A percentile compares a stretch with the other conserved stretches of the same genome.
Evolutionary conservation across 352 stramenopile species (phyloP).

Genomic region (Sclerospora graminicola): DNA sequence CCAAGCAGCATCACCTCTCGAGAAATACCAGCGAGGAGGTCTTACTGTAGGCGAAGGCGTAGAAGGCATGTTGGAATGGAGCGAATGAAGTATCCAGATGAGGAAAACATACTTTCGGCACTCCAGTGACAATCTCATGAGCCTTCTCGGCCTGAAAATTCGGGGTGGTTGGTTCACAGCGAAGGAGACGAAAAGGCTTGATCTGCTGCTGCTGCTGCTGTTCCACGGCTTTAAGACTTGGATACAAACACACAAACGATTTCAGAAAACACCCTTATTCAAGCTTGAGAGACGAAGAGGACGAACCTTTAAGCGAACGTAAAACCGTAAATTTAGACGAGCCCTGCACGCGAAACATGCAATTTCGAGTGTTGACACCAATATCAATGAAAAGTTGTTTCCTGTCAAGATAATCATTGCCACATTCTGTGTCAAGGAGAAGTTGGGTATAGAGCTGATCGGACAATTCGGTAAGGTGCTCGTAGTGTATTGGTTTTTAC

Average conservation of each 20-base stretch:
- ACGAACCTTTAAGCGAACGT: conserved; percentile 3
- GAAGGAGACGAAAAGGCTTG: too few relatives aligned
- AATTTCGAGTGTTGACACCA: conserved; percentile 95
- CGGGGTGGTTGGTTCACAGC: conserved; percentile 1
- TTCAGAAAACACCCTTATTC: conserved; percentile 34
- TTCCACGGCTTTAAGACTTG: too few relatives aligned
- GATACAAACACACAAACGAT: conserved; percentile 53
- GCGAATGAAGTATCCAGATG: conserved; percentile 1
- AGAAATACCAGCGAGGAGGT: too few relatives aligned
- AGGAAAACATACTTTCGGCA: too few relatives aligned
- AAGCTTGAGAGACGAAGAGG: conserved; percentile 8
- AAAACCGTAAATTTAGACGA: conserved; percentile 87
- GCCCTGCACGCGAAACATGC: conserved; percentile 82
- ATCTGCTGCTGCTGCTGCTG: too few relatives aligned
- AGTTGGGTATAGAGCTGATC: conserved; percentile 13
- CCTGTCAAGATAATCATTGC: conserved; percentile 12
- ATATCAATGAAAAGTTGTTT: conserved; percentile 85
- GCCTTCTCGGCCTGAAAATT: conserved; percentile 31
- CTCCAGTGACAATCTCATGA: too few relatives aligned
- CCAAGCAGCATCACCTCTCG: too few relatives aligned
- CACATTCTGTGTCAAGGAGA: conserved; percentile 19
- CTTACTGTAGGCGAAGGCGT: too few relatives aligned
- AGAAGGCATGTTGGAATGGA: conserved; percentile 5
- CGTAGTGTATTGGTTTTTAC: too few relatives aligned
- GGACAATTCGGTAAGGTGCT: too few relatives aligned